Percentiles rank a stretch among this genome's conserved stretches.
phyloP scores from a whole-genome alignment of 1,139 yeast genomes.

The Pichia sp. region DNA sequence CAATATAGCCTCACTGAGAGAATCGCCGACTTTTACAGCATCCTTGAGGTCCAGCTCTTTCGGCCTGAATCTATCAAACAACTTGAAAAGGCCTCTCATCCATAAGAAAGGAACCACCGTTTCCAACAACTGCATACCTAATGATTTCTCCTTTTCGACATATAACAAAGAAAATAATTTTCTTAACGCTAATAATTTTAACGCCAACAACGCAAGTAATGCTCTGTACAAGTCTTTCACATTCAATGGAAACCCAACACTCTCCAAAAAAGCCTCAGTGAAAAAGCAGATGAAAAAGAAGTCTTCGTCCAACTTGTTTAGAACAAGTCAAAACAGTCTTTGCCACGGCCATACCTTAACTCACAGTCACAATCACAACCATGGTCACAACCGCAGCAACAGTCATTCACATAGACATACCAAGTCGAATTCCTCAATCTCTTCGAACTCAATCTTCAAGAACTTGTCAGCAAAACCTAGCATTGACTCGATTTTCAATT shows the following conservation, averaged over 20 bases:
- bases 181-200: neutral
- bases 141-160: conserved; percentile 8
- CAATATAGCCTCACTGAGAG: neutral
- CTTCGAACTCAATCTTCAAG: conserved; percentile 12
- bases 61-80: conserved; percentile 3
- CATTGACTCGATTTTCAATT: conserved; percentile 14
- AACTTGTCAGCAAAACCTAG: conserved; percentile 14
- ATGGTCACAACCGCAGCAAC: neutral
- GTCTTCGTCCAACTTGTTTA: conserved; percentile 13
- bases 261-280: conserved; percentile 15
- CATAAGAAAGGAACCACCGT: neutral
- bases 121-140: neutral
- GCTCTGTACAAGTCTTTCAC: conserved; percentile 13
- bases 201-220: neutral
- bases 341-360: neutral
- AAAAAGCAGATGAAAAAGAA: conserved; percentile 16
- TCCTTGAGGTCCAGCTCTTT: conserved; percentile 8
- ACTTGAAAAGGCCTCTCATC: conserved; percentile 9
- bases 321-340: conserved; percentile 5
- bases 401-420: conserved; percentile 3
- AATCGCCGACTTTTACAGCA: conserved; percentile 11
- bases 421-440: conserved; percentile 13
- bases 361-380: conserved; percentile 7
- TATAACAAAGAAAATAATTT: conserved; percentile 13
- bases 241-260: conserved; percentile 13